phyloP scores from a whole-genome alignment of 2,329 filamentous ascomycete genomes.

The Hawksworthiomyces lignivorus region DNA sequence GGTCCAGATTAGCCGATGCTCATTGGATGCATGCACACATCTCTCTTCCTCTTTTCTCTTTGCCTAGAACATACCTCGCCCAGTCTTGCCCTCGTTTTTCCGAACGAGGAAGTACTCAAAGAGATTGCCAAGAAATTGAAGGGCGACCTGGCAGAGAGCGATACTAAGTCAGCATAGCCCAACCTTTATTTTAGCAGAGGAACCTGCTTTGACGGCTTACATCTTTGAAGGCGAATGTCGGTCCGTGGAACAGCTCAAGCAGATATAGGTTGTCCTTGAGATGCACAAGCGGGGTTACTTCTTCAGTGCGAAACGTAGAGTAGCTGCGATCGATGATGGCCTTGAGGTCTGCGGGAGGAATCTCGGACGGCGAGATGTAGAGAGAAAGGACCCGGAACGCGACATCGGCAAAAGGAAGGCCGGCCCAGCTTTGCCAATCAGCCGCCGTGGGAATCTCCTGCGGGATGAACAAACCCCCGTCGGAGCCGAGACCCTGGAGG shows the following conservation, averaged over 20 bases:
- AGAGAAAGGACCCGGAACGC: slow-evolving; percentile 79
- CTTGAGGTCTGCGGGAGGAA: slow-evolving; percentile 71
- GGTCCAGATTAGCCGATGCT: neutral
- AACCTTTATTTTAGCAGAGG: too few species aligned
- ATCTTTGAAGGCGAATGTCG: slow-evolving; percentile 96
- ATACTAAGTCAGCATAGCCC: too few species aligned
- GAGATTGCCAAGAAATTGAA: slow-evolving; percentile 93
- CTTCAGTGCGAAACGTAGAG: slow-evolving; percentile 72
- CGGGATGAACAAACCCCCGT: slow-evolving; percentile 85
- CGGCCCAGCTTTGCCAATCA: slow-evolving; percentile 58
- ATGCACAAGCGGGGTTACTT: slow-evolving; percentile 73
- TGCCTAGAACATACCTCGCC: slow-evolving; percentile 33
- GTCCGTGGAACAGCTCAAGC: slow-evolving; percentile 93
- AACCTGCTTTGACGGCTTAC: too few species aligned
- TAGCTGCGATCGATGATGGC: slow-evolving; percentile 80
- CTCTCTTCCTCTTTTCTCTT: too few species aligned
- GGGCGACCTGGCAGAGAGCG: slow-evolving; percentile 47
- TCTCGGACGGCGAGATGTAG: slow-evolving; percentile 79
- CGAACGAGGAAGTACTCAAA: slow-evolving; percentile 81
- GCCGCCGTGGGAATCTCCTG: slow-evolving; percentile 60
- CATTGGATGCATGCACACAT: too few species aligned
- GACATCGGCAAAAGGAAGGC: slow-evolving; percentile 71
- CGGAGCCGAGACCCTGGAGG: slow-evolving; percentile 76
- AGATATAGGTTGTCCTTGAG: slow-evolving; percentile 71
- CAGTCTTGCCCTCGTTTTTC: slow-evolving; percentile 62